Percentiles rank a stretch among this genome's conserved stretches.
These are phyloP conservation scores for Tetrapisispora iriomotensis DNA, from an alignment of 805 yeast species.

Conservation along the genomic window DNA sequence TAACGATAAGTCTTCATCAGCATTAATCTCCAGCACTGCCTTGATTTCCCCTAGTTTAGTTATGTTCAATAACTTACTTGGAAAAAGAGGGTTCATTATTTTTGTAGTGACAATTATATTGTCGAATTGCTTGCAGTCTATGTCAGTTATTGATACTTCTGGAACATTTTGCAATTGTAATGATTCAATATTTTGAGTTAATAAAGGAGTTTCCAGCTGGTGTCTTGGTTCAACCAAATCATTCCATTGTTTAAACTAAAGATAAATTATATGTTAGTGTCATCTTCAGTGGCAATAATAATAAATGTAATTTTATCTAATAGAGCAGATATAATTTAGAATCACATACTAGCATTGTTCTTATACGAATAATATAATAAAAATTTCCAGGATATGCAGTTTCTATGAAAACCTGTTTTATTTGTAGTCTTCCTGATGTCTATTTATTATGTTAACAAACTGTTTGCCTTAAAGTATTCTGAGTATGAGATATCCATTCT, in stretches of 20 bases:
- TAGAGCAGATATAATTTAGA: background rate
- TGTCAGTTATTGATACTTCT: constrained; percentile 15
- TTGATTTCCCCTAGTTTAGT: constrained; percentile 12
- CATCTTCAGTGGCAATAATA: too few species aligned
- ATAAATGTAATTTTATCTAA: too few species aligned
- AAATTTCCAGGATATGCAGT: background rate
- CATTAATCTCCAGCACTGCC: constrained; percentile 6
- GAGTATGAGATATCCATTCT: too few species aligned
- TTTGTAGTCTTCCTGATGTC: too few species aligned
- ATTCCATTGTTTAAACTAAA: constrained; percentile 42
- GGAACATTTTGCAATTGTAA: constrained; percentile 26
- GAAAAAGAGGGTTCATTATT: constrained; percentile 23
- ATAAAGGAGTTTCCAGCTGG: constrained; percentile 29
- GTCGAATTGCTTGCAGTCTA: constrained; percentile 10
- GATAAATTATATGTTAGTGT: background rate
- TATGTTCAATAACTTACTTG: constrained; percentile 9
- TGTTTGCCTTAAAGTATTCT: too few species aligned
- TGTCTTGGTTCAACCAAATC: constrained; percentile 41
- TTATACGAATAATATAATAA: background rate
- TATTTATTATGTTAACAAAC: too few species aligned
- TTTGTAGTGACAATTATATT: constrained; percentile 18
- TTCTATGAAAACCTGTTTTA: background rate
- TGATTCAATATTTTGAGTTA: constrained; percentile 16
- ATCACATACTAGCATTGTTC: constrained; percentile 1
- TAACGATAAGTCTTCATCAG: background rate